phyloP scores from a whole-genome alignment of 768 basidiomycete genomes.

The Boletus subparvulus region DNA sequence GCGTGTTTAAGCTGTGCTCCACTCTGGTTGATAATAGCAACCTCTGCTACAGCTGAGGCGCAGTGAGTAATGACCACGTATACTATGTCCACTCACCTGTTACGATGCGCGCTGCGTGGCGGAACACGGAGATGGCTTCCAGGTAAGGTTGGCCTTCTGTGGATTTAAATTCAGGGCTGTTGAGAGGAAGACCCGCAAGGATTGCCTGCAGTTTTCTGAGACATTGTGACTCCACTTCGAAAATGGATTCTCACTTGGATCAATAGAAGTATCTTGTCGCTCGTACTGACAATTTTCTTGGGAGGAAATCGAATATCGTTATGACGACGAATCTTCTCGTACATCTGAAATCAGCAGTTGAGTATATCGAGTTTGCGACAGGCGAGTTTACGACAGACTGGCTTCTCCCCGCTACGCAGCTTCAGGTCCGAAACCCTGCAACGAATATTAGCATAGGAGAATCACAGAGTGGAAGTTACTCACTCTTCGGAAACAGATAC shows the following conservation, averaged over 20 bases:
- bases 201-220: conserved; percentile 51
- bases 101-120: conserved; percentile 73
- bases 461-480: conserved; percentile 12
- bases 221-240: background rate
- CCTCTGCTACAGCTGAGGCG: conserved; percentile 68
- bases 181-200: conserved; percentile 68
- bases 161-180: conserved; percentile 64
- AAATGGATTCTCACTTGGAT: conserved; percentile 56
- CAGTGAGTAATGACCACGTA: conserved; percentile 2
- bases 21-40: conserved; percentile 61
- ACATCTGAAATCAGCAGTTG: conserved; percentile 36
- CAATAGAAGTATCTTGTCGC: conserved; percentile 78
- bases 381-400: conserved; percentile 37
- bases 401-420: conserved; percentile 74
- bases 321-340: conserved; percentile 67
- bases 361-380: background rate
- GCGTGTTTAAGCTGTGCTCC: conserved; percentile 72
- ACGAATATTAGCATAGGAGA: background rate
- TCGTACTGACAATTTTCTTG: conserved; percentile 64
- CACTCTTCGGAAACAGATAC: conserved; percentile 70
- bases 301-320: conserved; percentile 79
- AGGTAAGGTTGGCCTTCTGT: conserved; percentile 69
- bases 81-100: conserved; percentile 48
- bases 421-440: conserved; percentile 65
- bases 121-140: conserved; percentile 70